Base-by-base conservation (phyloP, 2,329 filamentous ascomycete species). In the Ustilaginoidea virens region DNA sequence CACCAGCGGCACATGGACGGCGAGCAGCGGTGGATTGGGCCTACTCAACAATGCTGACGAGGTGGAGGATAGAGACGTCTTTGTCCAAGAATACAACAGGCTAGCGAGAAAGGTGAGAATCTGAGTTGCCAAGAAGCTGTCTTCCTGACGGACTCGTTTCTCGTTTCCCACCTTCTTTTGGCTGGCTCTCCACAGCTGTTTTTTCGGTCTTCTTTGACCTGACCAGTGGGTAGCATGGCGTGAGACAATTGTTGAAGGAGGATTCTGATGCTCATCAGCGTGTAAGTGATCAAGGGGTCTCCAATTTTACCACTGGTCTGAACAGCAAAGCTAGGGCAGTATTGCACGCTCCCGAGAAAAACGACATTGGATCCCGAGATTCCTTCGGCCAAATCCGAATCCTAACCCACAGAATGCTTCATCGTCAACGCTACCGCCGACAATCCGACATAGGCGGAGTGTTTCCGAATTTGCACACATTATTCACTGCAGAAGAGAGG, bases 41-140 rank as follows among this genome's bases (percentile, higher is more conserved):
- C 42, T 59, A 11, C 42, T 60, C 18, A 59, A 55, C 13, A 64
- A 70, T 30, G 51, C 51, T 4, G 66, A 69, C 23, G 61, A 63
- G 17, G 45, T 61, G 11, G 58, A 63, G 20, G 57, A 65, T 30
- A 56, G 67, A 17, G 44, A 50, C 2, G 41, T 49, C 3, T 69
- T 68, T 42, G 45, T 74, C 5, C 41, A 60, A 6, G 66, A 74
- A 38, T 78, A 74, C 46, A 77, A 77, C 43, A 53, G 58, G 4
- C 45, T 76, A 5, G 72, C 73, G 3, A 60, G 56, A 32, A 68
- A 68, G 60, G 71, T 73, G 35, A 18, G 37, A 2, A 27, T 2
- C 11, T 5, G 12, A 17, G 19, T 11, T 20, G 7, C 11, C 19
- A 20, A 20, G 1, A 7, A 5, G 5, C 4, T 5, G 12, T 9